Evolutionary conservation across 2,329 filamentous ascomycete species (phyloP), one percentile per base, ranked within the genome.

Genomic region (Arachnopeziza araneosa): DNA sequence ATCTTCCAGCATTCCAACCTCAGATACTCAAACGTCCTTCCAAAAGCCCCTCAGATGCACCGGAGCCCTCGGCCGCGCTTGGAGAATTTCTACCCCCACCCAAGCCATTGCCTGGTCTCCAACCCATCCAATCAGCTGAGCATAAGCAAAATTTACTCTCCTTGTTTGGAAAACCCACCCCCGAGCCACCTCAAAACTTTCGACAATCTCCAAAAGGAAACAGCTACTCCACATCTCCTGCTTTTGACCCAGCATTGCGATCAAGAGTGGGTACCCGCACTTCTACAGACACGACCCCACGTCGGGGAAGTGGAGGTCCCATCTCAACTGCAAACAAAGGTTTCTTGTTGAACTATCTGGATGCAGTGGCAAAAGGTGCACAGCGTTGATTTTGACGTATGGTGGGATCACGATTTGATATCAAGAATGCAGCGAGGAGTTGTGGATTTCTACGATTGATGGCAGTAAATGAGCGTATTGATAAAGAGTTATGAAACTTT

Each of bases 301-400:
- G 79, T 50, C 76, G 80, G 12, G 78, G 77, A 21, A 82, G 79
- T 63, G 77, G 81, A 68, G 78, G 79, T 32, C 77, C 82, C 14
- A 84, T 86, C 52, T 88, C 87, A 3, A 83, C 89, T 0, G 87
- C 84, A 0, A 87, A 95, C 66, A 87, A 89, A 70, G 86, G 80
- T 19, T 95, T 95, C 68, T 75, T 96, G 70, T 78, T 95, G 56
- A 87, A 83, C 10, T 95, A 91, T 70, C 75, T 96, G 68, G 84
- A 90, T 64, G 78, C 78, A 59, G 64, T 72, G 53, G 66, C 69
- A 49, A 72, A 65, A 51, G 63, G 63, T 7, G 24, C 50, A 52
- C 24, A 48, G 6, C 52, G 44, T 19, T 53, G 24, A 57, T 44
- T 44, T 19, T 44, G 4, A 14, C 36, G 36, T 44, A 44, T 44